Percentiles rank a stretch among this genome's conserved stretches.
phyloP scores from a whole-genome alignment of 2,329 filamentous ascomycete genomes.

The Epichloe bromicola region DNA sequence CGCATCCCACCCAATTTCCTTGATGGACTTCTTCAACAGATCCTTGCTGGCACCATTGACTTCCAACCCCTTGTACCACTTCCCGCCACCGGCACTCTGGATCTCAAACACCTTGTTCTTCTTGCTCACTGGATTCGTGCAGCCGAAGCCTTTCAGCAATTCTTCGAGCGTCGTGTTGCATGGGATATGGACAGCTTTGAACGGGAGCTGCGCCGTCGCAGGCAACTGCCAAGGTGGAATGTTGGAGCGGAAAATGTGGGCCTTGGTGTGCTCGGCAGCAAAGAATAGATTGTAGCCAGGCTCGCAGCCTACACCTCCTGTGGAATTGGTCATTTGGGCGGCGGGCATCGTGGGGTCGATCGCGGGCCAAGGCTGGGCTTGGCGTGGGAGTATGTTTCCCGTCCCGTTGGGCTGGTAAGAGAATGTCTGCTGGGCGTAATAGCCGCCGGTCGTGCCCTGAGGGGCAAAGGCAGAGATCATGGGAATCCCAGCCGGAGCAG shows the following conservation, averaged over 20 bases:
- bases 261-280: conserved; percentile 41
- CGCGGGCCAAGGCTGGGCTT: conserved; percentile 28
- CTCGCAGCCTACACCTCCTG: conserved; percentile 44
- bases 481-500: not conserved
- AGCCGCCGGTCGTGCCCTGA: conserved; percentile 11
- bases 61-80: conserved; percentile 44
- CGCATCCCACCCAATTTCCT: conserved; percentile 45
- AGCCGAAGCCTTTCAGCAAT: conserved; percentile 46
- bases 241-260: conserved; percentile 42
- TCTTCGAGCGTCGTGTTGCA: conserved; percentile 39
- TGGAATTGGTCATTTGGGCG: conserved; percentile 41
- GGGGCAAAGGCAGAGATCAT: not conserved
- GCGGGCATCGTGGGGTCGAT: conserved; percentile 35
- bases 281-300: conserved; percentile 53
- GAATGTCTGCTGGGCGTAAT: conserved; percentile 14
- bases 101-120: conserved; percentile 48
- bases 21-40: conserved; percentile 35
- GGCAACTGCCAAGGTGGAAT: conserved; percentile 40
- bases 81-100: conserved; percentile 38
- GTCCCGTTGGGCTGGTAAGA: conserved; percentile 26
- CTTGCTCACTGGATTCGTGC: conserved; percentile 32
- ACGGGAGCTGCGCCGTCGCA: conserved; percentile 27
- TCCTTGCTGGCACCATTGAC: conserved; percentile 37
- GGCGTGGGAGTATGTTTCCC: conserved; percentile 22
- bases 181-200: conserved; percentile 40